Evolutionary conservation across 495 filamentous ascomycete genomes (phyloP).

Genomic region (Penicillium verhagenii): DNA sequence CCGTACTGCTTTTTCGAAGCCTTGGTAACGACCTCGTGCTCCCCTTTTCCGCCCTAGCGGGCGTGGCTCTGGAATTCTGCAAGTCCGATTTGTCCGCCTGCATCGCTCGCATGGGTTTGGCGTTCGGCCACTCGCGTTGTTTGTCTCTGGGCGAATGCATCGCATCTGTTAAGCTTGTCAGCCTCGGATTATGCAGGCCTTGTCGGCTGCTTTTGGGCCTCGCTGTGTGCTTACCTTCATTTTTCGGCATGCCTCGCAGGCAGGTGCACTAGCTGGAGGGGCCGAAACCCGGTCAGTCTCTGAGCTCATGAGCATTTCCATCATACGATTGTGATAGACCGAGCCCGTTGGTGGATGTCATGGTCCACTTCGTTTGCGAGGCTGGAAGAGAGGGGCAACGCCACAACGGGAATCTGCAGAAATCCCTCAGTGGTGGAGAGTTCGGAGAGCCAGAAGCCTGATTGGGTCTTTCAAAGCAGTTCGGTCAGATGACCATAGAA

Average conservation of each 20-base stretch:
- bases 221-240: conserved; percentile 13
- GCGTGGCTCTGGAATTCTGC: conserved; percentile 20
- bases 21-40: conserved; percentile 22
- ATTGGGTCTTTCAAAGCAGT: neutral
- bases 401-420: neutral
- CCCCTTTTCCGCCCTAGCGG: conserved; percentile 23
- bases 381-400: neutral
- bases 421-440: neutral
- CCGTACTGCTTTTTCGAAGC: conserved; percentile 27
- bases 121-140: neutral
- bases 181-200: too few relatives aligned
- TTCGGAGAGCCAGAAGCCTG: neutral
- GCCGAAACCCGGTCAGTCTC: neutral
- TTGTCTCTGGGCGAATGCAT: conserved; percentile 17
- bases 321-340: neutral
- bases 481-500: too few relatives aligned
- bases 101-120: conserved; percentile 22
- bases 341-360: neutral
- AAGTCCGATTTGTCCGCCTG: conserved; percentile 19
- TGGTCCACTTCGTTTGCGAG: neutral
- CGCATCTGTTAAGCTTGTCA: conserved; percentile 15
- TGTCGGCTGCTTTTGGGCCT: too few relatives aligned
- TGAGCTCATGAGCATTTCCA: neutral
- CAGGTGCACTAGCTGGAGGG: neutral
- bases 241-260: conserved; percentile 18